Evolutionary conservation across 1,284 basidiomycete species (phyloP), one percentile per base, ranked within the genome.

Genomic region (Bondarzewia mesenterica): DNA sequence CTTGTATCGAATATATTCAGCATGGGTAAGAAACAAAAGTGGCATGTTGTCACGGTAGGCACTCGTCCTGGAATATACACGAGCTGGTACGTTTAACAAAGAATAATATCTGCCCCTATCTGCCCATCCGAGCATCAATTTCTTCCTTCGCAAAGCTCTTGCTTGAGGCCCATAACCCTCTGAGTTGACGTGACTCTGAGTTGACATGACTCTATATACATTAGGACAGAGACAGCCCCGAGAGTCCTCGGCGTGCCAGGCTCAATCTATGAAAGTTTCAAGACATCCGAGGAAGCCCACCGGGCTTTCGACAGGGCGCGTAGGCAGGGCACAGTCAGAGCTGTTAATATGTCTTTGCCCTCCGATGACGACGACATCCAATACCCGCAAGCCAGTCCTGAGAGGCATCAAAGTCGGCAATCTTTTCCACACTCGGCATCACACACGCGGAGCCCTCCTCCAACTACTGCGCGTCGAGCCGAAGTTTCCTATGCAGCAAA

Each of bases 31-130:
- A 68, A 60, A 26, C n/a, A n/a, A n/a, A 63, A 65, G 44, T 77
- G 67, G 58, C 74, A 78, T 46, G 68, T 68, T 22, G 75, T 81
- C 8, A 67, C 60, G 14, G 62, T 65, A 12, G 77, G 78, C 36
- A 68, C 49, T 15, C 47, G 60, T 15, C 67, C 71, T 5, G 76
- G 78, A 1, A 63, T 79, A 26, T 79, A 71, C 52, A 50, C 57
- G 4, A 61, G 57, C 27, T 79, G 75, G 75, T 76, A 56, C 58
- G 69, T 69, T 26, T n/a, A 15, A 8, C n/a, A n/a, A 35, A 35
- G n/a, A 8, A n/a, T n/a, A n/a, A n/a, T n/a, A n/a, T n/a, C n/a
- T n/a, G n/a, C n/a, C n/a, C n/a, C n/a, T n/a, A n/a, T n/a, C n/a
- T n/a, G n/a, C n/a, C n/a, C n/a, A n/a, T n/a, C n/a, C n/a, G n/a